Conservation (phyloP, 805 yeast genomes). For the Candida palmyrensis region DNA sequence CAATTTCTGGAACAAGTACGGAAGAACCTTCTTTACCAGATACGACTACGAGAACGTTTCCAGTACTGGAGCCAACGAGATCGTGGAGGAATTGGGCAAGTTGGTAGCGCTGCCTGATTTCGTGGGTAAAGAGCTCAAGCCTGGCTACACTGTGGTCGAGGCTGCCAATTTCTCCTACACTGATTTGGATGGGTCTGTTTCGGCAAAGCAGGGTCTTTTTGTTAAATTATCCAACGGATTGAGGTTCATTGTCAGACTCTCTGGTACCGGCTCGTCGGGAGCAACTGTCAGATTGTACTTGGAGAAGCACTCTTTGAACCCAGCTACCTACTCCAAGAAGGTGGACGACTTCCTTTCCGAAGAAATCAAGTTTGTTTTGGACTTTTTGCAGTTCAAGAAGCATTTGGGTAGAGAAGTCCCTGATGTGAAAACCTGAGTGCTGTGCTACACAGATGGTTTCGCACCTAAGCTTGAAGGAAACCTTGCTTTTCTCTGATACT, state of each 20-base stretch:
- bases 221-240: constrained; percentile 78
- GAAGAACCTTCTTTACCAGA: constrained; percentile 95
- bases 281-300: constrained; percentile 92
- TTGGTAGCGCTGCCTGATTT: constrained; percentile 34
- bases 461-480: too few species aligned
- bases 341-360: constrained; percentile 67
- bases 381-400: constrained; percentile 67
- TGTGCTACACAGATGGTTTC: too few species aligned
- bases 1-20: constrained; percentile 86
- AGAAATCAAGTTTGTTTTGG: constrained; percentile 59
- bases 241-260: constrained; percentile 82
- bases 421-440: constrained; percentile 68
- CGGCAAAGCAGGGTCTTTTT: constrained; percentile 81
- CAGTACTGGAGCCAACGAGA: constrained; percentile 65
- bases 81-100: constrained; percentile 50
- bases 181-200: constrained; percentile 90
- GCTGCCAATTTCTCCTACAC: constrained; percentile 90
- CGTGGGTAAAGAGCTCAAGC: constrained; percentile 47
- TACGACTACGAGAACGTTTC: constrained; percentile 87
- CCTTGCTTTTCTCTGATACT: too few species aligned
- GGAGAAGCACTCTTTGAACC: constrained; percentile 73
- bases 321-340: constrained; percentile 37
- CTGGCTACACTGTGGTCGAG: constrained; percentile 54
- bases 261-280: constrained; percentile 97
- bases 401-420: constrained; percentile 80